A percentile compares a stretch with the other conserved stretches of the same genome.
These are phyloP conservation scores for Pythium myriotylum DNA, from an alignment of 352 stramenopile genomes.

Conservation along the genomic window DNA sequence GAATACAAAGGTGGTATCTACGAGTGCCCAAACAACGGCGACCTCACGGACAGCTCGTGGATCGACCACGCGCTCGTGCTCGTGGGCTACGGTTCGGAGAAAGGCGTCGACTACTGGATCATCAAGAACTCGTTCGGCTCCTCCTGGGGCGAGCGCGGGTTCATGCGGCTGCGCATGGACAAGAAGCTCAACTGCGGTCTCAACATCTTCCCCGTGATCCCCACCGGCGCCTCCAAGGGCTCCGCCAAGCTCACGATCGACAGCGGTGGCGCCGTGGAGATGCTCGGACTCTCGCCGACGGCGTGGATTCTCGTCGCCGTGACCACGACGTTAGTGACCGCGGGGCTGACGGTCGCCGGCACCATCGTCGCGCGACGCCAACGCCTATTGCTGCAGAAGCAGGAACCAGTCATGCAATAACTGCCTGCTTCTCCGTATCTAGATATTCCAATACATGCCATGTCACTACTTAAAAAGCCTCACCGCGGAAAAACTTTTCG, in stretches of 20 bases:
- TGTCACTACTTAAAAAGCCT: no score
- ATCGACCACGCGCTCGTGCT: conserved; percentile 76
- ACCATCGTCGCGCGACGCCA: conserved; percentile 17
- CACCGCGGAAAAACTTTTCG: conserved; percentile 50
- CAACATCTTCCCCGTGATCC: conserved; percentile 73
- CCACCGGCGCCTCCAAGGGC: conserved; percentile 49
- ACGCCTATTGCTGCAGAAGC: no score
- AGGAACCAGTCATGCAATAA: no score
- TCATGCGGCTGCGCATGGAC: conserved; percentile 59
- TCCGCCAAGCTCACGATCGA: conserved; percentile 46
- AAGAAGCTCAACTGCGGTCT: conserved; percentile 78
- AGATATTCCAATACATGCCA: no score
- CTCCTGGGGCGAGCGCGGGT: conserved; percentile 70
- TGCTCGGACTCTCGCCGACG: conserved; percentile 33
- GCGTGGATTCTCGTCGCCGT: conserved; percentile 33
- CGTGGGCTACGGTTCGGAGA: conserved; percentile 59
- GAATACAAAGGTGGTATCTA: conserved; percentile 78
- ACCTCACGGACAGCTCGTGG: conserved; percentile 53
- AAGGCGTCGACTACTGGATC: conserved; percentile 64
- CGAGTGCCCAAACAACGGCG: conserved; percentile 60
- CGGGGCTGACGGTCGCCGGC: conserved; percentile 34
- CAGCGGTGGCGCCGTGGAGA: conserved; percentile 40
- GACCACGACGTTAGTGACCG: conserved; percentile 22
- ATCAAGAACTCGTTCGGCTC: conserved; percentile 83
- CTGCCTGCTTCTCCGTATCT: no score